Percentiles rank a stretch among this genome's conserved stretches.
Evolutionary conservation across 2,329 filamentous ascomycete species (phyloP).

Genomic region (Orbilia oligospora): DNA sequence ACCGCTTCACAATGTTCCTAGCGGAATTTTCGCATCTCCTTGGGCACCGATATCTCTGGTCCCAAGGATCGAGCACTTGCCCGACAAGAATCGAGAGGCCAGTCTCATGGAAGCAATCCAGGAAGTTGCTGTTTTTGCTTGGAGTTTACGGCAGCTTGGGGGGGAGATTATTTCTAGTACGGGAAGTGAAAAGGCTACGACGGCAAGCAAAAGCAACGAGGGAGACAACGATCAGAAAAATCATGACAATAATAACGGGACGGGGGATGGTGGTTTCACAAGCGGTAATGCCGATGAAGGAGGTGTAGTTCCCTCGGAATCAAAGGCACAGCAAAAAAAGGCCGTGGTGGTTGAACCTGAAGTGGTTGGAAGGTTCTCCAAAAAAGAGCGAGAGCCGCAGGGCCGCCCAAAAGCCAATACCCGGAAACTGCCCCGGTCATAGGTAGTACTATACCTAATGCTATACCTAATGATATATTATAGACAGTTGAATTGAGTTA

Average conservation of each 20-base stretch:
- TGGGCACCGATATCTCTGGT: conserved; percentile 74
- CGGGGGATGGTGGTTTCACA: background rate
- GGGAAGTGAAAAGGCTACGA: conserved; percentile 8
- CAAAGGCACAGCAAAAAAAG: conserved; percentile 14
- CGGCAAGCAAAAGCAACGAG: background rate
- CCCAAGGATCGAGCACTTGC: conserved; percentile 68
- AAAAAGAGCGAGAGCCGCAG: conserved; percentile 16
- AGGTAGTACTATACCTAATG: background rate
- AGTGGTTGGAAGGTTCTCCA: background rate
- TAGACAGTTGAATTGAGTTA: no score
- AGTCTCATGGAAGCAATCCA: conserved; percentile 84
- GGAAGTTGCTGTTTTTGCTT: conserved; percentile 89
- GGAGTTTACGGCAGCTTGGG: conserved; percentile 72
- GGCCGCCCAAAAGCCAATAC: conserved; percentile 18
- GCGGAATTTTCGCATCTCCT: conserved; percentile 82
- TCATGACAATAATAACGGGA: background rate
- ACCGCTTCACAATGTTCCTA: conserved; percentile 72
- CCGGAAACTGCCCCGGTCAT: conserved; percentile 32
- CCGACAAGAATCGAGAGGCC: conserved; percentile 72
- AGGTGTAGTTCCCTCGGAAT: background rate
- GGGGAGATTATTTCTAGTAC: conserved; percentile 39
- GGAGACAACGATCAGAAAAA: background rate
- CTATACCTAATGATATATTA: no score
- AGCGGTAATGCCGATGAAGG: background rate
- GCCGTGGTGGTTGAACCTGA: background rate